Conservation (phyloP, 2,329 filamentous ascomycete genomes). For the Rhynchosporium secalis region DNA sequence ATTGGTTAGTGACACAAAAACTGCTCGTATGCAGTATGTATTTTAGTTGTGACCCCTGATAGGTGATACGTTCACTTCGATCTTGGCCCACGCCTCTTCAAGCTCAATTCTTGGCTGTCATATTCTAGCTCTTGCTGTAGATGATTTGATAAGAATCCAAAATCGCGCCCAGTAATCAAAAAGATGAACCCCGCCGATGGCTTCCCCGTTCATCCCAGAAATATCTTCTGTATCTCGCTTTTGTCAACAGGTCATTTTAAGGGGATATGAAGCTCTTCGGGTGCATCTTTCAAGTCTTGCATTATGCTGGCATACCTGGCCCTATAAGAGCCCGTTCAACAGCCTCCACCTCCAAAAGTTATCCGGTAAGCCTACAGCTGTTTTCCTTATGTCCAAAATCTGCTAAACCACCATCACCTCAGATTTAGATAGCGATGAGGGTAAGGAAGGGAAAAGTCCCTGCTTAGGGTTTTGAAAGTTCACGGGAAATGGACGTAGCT, state of each 20-base stretch:
- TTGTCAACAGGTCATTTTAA: neutral
- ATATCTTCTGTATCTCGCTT: neutral
- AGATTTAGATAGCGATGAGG: neutral
- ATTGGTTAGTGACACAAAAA: no score
- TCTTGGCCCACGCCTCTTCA: neutral
- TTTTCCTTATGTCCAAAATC: neutral
- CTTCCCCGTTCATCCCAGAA: neutral
- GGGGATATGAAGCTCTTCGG: neutral
- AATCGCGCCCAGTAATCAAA: neutral
- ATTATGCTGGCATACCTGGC: neutral
- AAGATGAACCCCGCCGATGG: neutral
- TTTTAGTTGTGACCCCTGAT: neutral
- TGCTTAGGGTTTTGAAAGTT: neutral
- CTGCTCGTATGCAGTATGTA: no score
- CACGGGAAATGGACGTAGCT: neutral
- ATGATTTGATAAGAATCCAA: neutral
- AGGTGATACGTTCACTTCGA: neutral
- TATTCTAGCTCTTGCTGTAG: neutral
- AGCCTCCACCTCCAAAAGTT: neutral
- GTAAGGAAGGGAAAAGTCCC: neutral
- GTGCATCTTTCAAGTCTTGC: neutral
- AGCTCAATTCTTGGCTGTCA: neutral
- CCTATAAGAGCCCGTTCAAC: neutral
- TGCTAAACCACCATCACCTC: neutral
- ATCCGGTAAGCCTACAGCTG: neutral